Percentiles rank a stretch among this genome's conserved stretches.
Evolutionary conservation across 2,329 filamentous ascomycete species (phyloP).

Genomic region (Xylaria multiplex): DNA sequence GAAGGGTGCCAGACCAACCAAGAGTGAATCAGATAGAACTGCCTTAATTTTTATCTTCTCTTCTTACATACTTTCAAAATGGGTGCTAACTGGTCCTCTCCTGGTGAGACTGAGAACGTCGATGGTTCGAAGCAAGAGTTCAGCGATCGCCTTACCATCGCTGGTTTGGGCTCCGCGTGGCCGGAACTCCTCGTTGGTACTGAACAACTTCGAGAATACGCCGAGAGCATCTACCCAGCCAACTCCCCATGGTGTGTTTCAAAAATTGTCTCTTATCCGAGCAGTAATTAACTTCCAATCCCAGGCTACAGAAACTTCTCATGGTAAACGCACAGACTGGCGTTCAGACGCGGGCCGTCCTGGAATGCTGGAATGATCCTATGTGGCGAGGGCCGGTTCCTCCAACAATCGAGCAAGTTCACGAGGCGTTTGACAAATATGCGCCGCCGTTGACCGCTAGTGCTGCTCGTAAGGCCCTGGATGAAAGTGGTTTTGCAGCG

Average conservation of each 20-base stretch:
- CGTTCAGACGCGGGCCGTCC: constrained; percentile 30
- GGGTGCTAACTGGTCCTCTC: constrained; percentile 31
- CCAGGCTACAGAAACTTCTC: constrained; percentile 35
- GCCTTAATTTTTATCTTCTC: background rate
- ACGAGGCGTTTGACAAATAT: constrained; percentile 43
- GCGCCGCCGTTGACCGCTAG: constrained; percentile 47
- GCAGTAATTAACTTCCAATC: constrained; percentile 5
- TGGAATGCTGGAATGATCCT: constrained; percentile 34
- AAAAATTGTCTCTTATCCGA: background rate
- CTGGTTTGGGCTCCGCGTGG: constrained; percentile 32
- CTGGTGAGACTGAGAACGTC: background rate
- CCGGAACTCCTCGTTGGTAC: constrained; percentile 23
- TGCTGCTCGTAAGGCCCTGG: constrained; percentile 49
- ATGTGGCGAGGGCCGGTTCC: constrained; percentile 31
- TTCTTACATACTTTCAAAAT: constrained; percentile 17
- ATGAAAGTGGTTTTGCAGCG: constrained; percentile 42
- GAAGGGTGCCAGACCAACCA: background rate
- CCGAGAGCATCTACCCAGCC: constrained; percentile 31
- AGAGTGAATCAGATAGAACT: background rate
- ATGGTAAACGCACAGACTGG: constrained; percentile 34
- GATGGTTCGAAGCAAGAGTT: constrained; percentile 13
- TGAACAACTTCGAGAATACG: constrained; percentile 23
- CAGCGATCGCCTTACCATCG: constrained; percentile 33
- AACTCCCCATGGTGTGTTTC: constrained; percentile 30
- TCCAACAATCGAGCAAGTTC: constrained; percentile 45